phyloP scores from a whole-genome alignment of 2,329 filamentous ascomycete genomes.

The Epichloe sp. region DNA sequence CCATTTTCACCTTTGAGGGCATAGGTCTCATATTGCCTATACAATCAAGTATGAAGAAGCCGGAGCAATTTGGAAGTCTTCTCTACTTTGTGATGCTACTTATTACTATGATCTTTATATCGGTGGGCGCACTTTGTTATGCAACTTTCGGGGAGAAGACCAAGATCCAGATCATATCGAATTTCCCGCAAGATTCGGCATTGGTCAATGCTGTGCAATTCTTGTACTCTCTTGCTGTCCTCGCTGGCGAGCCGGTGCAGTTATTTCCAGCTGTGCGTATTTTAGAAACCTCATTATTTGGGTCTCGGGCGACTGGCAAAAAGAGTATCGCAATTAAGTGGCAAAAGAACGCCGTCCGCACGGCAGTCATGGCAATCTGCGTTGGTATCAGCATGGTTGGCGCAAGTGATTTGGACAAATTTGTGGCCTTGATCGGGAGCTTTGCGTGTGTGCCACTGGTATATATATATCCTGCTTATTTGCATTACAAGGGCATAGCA shows the following conservation, averaged over 20 bases:
- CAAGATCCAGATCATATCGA: constrained; percentile 62
- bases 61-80: constrained; percentile 51
- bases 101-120: constrained; percentile 60
- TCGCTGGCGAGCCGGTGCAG: constrained; percentile 63
- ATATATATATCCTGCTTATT: constrained; percentile 60
- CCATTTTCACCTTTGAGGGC: constrained; percentile 69
- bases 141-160: constrained; percentile 58
- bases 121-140: constrained; percentile 60
- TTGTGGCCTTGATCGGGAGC: constrained; percentile 60
- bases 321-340: constrained; percentile 53
- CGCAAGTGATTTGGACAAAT: constrained; percentile 58
- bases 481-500: constrained; percentile 58
- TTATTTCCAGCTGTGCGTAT: constrained; percentile 63
- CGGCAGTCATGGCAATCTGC: constrained; percentile 42
- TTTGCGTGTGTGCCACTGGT: constrained; percentile 64
- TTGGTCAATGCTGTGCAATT: constrained; percentile 69
- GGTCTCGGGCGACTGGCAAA: constrained; percentile 51
- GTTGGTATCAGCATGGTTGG: constrained; percentile 49
- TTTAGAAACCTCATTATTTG: constrained; percentile 54
- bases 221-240: constrained; percentile 58
- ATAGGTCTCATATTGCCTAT: constrained; percentile 67
- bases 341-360: constrained; percentile 60
- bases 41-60: constrained; percentile 60
- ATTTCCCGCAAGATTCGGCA: constrained; percentile 56
- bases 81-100: constrained; percentile 58